Evolutionary conservation across 305 asterid species (phyloP), one percentile per base, ranked within the genome.

Genomic region (Fraxinus ornus): DNA sequence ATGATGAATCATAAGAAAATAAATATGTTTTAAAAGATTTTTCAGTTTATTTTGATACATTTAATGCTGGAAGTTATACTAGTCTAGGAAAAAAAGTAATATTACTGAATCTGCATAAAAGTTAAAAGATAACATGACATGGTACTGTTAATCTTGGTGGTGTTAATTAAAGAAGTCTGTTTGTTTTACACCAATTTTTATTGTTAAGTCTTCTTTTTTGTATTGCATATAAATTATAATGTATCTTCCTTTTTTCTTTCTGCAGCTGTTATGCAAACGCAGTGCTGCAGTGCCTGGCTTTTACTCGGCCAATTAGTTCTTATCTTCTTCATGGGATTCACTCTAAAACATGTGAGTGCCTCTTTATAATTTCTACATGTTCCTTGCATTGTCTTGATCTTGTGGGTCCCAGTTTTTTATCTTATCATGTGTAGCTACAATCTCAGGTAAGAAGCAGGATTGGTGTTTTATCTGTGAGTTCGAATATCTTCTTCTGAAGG

Each of bases 221-320:
- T 24, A 70, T 80, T 85, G 39, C 76, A 39, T 73, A 30, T 80
- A 24, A 47, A 57, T 71, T 22, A 71, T 71, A 6, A 71, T 84
- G 62, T 36, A 78, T 44, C 86, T 76, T 74, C 30, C 39, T 78
- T 52, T 82, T 77, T 60, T 83, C 72, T 60, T 77, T 81, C 71
- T 87, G 87, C 92, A 91, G 94, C 85, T 91, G 94, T 82, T 91
- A 91, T 82, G 94, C 94, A 24, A 91, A 91, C 86, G 93, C 94
- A 10, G 94, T 91, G 89, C 88, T 91, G 71, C 94, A 91, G 79
- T 91, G 94, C 83, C 87, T 91, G 86, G 87, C 83, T 82, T 91
- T 88, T 85, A 89, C 92, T 76, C 91, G 89, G 83, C 94, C 94
- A 2, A 75, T 91, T 41, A 77, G 87, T 81, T 85, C 91, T 76